Percentiles rank a stretch among this genome's conserved stretches.
Conservation (phyloP, 2,329 filamentous ascomycete genomes). For the Fusarium sp. region DNA sequence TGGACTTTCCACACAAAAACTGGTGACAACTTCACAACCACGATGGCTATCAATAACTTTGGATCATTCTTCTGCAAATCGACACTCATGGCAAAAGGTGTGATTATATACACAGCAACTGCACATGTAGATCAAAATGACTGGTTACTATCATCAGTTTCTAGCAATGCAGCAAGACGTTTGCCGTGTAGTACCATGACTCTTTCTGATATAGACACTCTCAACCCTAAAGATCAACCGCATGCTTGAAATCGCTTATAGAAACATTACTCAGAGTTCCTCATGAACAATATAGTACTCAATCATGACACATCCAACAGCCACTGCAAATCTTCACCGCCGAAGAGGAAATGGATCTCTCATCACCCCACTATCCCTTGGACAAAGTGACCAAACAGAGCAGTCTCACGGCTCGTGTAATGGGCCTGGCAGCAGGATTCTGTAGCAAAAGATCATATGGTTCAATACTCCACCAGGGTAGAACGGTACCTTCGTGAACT, state of each 20-base stretch:
- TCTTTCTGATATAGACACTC: not conserved
- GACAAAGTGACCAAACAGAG: not conserved
- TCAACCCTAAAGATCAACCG: not conserved
- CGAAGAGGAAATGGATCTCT: not conserved
- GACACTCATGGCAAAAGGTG: not conserved
- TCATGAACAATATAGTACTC: not conserved
- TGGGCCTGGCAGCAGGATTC: not conserved
- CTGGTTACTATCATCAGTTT: too few species aligned
- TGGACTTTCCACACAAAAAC: not conserved
- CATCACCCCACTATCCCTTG: slow-evolving; percentile 9
- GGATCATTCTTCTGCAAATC: not conserved
- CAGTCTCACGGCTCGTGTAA: not conserved
- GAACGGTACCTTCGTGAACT: not conserved
- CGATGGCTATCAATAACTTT: not conserved
- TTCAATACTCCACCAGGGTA: not conserved
- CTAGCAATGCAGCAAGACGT: not conserved
- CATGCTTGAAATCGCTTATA: not conserved
- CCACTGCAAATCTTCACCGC: slow-evolving; percentile 2
- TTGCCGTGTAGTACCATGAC: not conserved
- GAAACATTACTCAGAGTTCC: not conserved
- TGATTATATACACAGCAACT: not conserved
- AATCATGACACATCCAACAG: not conserved
- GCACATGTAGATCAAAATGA: not conserved
- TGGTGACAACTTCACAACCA: not conserved
- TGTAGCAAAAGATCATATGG: not conserved